Evolutionary conservation across 164 flowering plant species (phyloP), one percentile per base, ranked within the genome.

Genomic region (Taxillus chinensis): DNA sequence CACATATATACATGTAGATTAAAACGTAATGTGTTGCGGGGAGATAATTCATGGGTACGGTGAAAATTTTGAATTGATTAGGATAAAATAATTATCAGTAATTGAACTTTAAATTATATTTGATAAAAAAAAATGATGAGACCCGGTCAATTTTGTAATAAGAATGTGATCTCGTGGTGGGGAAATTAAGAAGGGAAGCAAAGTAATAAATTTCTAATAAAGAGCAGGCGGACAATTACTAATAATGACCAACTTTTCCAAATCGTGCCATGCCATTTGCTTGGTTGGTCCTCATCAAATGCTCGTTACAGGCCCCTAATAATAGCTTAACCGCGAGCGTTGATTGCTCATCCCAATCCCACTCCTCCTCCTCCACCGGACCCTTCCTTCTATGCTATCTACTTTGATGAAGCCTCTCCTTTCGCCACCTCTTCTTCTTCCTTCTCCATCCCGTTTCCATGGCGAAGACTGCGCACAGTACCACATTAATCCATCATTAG

Each of bases 221-320:
- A 11, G 4, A 14, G 13, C 51, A 48, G 10, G 27, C 27, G 27
- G 27, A 27, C 27, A 27, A 0, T 27, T 27, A 27, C 27, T 27
- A 48, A 4, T 48, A 48, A 3, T 48, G 9, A 11, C 12, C 51
- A 8, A 7, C 10, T 48, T 48, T 48, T 14, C 51, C 9, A 48
- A 48, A 48, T 14, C 3, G 51, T 15, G 6, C 54, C 6, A 14
- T 51, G 54, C 54, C 54, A 27, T 27, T 27, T 27, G 39, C 39
- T 54, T 54, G 57, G 39, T 54, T 15, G 57, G 57, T 54, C 57
- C 57, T 8, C 57, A 54, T 54, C 57, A 54, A 54, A 54, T 54
- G 5, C 37, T 27, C 39, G 37, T 39, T 27, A 4, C 57, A 54
- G 11, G 39, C 57, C 57, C 37, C 57, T 54, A 8, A 27, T 54